These are phyloP conservation scores for Aspergillus cristatus DNA, from an alignment of 495 filamentous ascomycete species.

Conservation along the genomic window DNA sequence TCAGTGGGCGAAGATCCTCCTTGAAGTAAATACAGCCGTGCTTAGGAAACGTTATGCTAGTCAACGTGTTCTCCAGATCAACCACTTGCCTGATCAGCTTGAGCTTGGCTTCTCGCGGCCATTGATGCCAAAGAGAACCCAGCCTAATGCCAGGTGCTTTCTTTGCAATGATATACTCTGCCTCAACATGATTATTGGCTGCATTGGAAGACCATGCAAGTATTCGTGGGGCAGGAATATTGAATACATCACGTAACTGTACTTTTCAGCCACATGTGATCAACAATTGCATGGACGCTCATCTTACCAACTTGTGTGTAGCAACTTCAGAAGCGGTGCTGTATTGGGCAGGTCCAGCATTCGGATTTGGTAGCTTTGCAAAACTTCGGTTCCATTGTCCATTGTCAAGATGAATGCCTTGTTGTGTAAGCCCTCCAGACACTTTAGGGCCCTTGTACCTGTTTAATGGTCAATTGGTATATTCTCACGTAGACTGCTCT, in stretches of 20 bases:
- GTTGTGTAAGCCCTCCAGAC: slow-evolving; percentile 24
- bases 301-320: slow-evolving; percentile 26
- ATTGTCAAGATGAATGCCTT: slow-evolving; percentile 23
- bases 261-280: background rate
- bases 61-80: slow-evolving; percentile 28
- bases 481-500: background rate
- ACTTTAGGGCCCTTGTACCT: slow-evolving; percentile 26
- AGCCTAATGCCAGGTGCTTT: slow-evolving; percentile 28
- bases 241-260: slow-evolving; percentile 27
- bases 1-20: slow-evolving; percentile 21
- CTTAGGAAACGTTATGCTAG: slow-evolving; percentile 21
- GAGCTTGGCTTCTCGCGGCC: slow-evolving; percentile 19
- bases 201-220: slow-evolving; percentile 25
- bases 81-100: slow-evolving; percentile 26
- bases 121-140: slow-evolving; percentile 26
- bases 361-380: slow-evolving; percentile 27
- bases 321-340: slow-evolving; percentile 25
- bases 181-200: slow-evolving; percentile 19
- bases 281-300: slow-evolving; percentile 2
- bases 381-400: slow-evolving; percentile 31
- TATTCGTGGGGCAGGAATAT: slow-evolving; percentile 23
- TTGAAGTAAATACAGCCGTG: slow-evolving; percentile 35
- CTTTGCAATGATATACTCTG: slow-evolving; percentile 33
- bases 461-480: background rate
- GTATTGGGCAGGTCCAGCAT: slow-evolving; percentile 20